These are phyloP conservation scores for Echria macrotheca DNA, from an alignment of 495 filamentous ascomycete genomes.

Conservation along the genomic window DNA sequence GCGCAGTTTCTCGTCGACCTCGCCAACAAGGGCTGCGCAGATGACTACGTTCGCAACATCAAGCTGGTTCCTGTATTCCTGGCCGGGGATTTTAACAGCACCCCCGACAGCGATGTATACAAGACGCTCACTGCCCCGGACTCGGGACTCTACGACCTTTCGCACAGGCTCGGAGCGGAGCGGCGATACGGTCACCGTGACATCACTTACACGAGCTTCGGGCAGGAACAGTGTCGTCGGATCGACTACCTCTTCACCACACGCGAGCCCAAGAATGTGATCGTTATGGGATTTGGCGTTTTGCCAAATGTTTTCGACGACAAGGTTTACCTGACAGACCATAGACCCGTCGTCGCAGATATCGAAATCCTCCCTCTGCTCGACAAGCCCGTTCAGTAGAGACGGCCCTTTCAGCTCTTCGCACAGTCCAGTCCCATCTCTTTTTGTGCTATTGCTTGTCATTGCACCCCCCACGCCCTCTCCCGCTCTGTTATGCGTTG, in stretches of 20 bases:
- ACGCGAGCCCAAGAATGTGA: too few relatives aligned
- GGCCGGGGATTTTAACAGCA: constrained; percentile 75
- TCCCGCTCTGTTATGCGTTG: too few relatives aligned
- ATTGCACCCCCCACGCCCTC: too few relatives aligned
- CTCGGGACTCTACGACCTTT: constrained; percentile 26
- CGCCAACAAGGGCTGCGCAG: constrained; percentile 28
- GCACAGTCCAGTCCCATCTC: too few relatives aligned
- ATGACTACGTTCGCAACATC: not conserved
- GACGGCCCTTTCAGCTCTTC: too few relatives aligned
- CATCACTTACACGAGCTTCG: constrained; percentile 64
- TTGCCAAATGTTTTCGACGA: constrained; percentile 61
- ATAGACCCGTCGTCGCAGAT: constrained; percentile 68
- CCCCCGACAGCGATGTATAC: constrained; percentile 61
- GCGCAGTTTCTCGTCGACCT: constrained; percentile 44
- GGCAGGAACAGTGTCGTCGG: constrained; percentile 20
- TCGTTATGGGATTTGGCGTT: constrained; percentile 47
- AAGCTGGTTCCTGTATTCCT: constrained; percentile 50
- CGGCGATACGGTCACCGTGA: constrained; percentile 26
- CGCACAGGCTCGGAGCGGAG: constrained; percentile 17
- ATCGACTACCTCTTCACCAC: constrained; percentile 36
- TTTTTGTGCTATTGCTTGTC: too few relatives aligned
- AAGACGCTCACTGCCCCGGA: constrained; percentile 37
- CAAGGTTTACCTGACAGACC: constrained; percentile 66
- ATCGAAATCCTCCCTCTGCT: too few relatives aligned
- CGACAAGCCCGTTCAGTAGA: too few relatives aligned